Evolutionary conservation across 2,329 filamentous ascomycete species (phyloP).

Genomic region (Diatrype stigma): DNA sequence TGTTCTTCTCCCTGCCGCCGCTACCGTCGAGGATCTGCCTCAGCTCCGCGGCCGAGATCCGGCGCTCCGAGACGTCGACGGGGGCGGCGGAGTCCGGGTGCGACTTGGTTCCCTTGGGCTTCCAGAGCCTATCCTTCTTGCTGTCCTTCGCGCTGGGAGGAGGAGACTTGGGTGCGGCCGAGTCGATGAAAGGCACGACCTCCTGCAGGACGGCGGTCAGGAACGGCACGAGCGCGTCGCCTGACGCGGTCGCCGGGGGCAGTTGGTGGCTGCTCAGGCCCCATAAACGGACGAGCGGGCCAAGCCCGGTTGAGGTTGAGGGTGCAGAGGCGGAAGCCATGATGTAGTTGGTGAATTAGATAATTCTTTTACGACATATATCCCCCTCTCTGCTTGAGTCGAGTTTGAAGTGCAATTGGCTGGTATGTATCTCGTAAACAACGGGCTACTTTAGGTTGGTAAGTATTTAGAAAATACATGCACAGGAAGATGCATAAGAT

Average conservation of each 20-base stretch:
- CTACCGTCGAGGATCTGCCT: constrained; percentile 30
- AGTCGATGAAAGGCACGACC: constrained; percentile 54
- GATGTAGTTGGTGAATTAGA: too few species aligned
- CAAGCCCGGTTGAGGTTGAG: constrained; percentile 21
- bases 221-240: constrained; percentile 46
- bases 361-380: too few species aligned
- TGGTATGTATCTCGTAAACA: too few species aligned
- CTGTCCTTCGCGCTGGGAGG: constrained; percentile 16
- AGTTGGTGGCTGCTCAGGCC: constrained; percentile 46
- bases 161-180: constrained; percentile 41
- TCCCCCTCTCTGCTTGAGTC: too few species aligned
- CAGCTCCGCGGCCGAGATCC: constrained; percentile 42
- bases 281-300: constrained; percentile 51
- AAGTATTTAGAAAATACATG: too few species aligned
- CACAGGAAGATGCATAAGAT: too few species aligned
- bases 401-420: too few species aligned
- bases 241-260: constrained; percentile 34
- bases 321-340: background rate
- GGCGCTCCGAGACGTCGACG: constrained; percentile 51
- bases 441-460: too few species aligned
- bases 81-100: constrained; percentile 45
- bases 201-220: constrained; percentile 52
- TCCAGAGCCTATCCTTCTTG: constrained; percentile 43
- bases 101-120: constrained; percentile 43
- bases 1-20: too few species aligned